A percentile compares a stretch with the other conserved stretches of the same genome.
phyloP scores from a whole-genome alignment of 345 rosid species.

The Aquilaria sinensis region DNA sequence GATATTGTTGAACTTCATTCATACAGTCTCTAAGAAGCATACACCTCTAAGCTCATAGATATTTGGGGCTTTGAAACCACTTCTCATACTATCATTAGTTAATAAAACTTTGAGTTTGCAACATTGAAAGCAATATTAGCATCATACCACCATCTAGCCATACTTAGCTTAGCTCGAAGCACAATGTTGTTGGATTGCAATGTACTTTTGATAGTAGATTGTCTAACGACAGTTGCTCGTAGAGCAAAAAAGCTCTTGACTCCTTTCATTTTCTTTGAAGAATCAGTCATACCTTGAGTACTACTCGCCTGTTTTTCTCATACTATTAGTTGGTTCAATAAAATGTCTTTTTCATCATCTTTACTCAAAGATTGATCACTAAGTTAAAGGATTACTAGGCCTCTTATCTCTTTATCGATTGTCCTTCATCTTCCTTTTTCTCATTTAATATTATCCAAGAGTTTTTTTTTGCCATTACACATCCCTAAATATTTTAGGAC shows the following conservation, averaged over 20 bases:
- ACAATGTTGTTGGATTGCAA: not conserved
- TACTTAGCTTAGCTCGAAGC: not conserved
- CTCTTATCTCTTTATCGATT: not conserved
- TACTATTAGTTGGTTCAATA: not conserved
- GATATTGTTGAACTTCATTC: too few relatives aligned
- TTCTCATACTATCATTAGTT: not conserved
- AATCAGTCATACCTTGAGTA: too few relatives aligned
- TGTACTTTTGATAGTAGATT: not conserved
- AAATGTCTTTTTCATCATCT: not conserved
- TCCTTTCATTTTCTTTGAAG: too few relatives aligned
- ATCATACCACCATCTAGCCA: not conserved
- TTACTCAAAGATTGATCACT: not conserved
- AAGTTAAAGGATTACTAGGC: not conserved
- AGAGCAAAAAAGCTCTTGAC: not conserved
- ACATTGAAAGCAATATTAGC: not conserved
- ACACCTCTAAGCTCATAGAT: too few relatives aligned
- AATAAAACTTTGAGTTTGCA: not conserved
- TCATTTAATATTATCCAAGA: not conserved
- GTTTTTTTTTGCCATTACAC: not conserved
- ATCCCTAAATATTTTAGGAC: not conserved
- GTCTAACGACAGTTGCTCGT: not conserved
- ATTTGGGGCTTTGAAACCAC: not conserved
- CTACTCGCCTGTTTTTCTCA: not conserved
- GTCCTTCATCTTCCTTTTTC: not conserved
- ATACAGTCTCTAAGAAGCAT: too few relatives aligned